A percentile compares a stretch with the other conserved stretches of the same genome.
Conservation (phyloP, 164 flowering plant species). For the Vitis riparia region DNA sequence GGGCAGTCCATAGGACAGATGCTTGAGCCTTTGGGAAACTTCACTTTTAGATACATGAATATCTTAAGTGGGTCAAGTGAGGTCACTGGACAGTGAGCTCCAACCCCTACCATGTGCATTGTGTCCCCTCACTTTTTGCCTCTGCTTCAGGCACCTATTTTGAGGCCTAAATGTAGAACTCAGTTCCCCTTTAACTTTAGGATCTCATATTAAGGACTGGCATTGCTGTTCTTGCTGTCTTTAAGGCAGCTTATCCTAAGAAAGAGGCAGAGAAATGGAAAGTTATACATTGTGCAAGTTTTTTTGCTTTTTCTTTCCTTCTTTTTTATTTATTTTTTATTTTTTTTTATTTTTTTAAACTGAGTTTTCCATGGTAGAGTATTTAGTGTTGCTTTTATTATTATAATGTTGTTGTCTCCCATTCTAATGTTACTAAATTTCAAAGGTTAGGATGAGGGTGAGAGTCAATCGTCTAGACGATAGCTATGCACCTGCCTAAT, state of each 20-base stretch:
- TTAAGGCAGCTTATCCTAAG: background rate
- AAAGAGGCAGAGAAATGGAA: background rate
- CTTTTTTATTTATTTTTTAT: too few relatives aligned
- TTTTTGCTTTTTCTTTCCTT: too few relatives aligned
- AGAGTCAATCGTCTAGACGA: too few relatives aligned
- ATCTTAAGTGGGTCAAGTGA: background rate
- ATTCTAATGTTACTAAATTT: too few relatives aligned
- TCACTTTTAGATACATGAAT: background rate
- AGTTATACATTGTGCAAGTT: background rate
- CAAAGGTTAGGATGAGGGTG: too few relatives aligned
- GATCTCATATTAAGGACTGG: background rate
- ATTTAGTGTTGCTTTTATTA: too few relatives aligned
- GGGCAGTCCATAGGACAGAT: background rate
- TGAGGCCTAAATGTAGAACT: background rate
- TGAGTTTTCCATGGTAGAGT: too few relatives aligned
- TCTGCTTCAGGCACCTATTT: background rate
- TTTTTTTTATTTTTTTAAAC: too few relatives aligned
- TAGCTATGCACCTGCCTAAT: too few relatives aligned
- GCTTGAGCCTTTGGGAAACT: background rate
- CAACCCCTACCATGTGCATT: conserved; percentile 4
- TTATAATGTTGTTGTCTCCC: too few relatives aligned
- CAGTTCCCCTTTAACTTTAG: background rate
- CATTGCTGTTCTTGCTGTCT: background rate
- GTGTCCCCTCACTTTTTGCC: conserved; percentile 1
- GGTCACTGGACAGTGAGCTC: background rate